Evolutionary conservation across 23 red algal species (phyloP).

Genomic region (Gracilaria caudata): DNA sequence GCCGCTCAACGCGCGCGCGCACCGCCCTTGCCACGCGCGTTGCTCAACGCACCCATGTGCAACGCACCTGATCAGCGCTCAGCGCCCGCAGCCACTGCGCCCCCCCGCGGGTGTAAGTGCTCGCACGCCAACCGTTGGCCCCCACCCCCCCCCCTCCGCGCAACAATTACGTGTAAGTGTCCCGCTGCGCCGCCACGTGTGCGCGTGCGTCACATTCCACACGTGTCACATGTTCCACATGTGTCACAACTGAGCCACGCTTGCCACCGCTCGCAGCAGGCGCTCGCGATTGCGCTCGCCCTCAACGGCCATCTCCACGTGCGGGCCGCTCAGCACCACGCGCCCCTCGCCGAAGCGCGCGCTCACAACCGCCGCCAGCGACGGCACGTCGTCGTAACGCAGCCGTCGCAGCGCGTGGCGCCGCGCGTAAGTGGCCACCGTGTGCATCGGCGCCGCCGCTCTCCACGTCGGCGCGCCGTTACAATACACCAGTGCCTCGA

Average conservation of each 20-base stretch:
- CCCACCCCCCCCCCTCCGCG: no score
- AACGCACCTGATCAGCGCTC: no score
- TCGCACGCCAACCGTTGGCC: not conserved
- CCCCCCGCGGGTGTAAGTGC: not conserved
- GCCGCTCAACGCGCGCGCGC: not conserved
- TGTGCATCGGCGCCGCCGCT: not conserved
- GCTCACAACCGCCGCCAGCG: conserved; percentile 27
- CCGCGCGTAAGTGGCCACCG: conserved; percentile 11
- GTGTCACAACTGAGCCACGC: not conserved
- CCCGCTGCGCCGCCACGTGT: not conserved
- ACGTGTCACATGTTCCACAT: not conserved
- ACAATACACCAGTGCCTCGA: conserved; percentile 11
- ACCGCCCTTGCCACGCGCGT: no score
- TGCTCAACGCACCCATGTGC: no score
- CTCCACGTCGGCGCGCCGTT: conserved; percentile 30
- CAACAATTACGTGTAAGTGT: no score
- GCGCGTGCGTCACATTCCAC: not conserved
- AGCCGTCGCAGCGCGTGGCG: not conserved
- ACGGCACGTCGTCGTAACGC: no score
- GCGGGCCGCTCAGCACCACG: conserved; percentile 11
- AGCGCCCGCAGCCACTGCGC: no score
- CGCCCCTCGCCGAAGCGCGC: not conserved
- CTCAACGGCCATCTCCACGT: not conserved
- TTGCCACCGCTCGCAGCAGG: not conserved
- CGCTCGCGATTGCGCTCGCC: not conserved